Base-by-base conservation (phyloP, 768 basidiomycete genomes). In the Kwoniella mangroviensis region DNA sequence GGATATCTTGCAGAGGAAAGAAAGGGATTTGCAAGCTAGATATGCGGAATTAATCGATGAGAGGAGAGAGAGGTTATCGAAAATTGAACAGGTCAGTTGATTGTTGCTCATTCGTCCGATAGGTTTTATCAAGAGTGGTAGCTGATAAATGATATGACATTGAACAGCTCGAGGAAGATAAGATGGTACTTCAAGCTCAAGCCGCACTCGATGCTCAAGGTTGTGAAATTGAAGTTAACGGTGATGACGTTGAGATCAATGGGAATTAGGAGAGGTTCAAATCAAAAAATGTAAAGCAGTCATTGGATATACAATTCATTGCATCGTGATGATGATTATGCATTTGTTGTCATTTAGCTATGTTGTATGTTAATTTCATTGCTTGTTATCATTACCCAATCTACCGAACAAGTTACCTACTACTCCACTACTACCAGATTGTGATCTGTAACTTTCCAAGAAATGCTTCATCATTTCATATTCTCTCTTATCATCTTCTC, bases 381-480 rank as follows among this genome's bases (percentile, higher is more conserved):
- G 24, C 45, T n/a, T 19, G 34, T 63, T 52, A 0, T 87, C 90
- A 55, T 89, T 88, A 65, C 83, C 89, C 70, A 99, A 81, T 73
- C 94, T 86, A 51, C 97, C 93, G 52, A 90, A 92, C 55, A 99
- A 84, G 79, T 90, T 97, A 63, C 95, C 87, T 15, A 97, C 95
- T 24, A 95, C 97, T 0, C 97, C 97, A 26, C 92, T 89, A 60
- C 92, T 83, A 24, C 97, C 97, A 9, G 81, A 91, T 79, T 99
- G 97, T 72, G 90, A 90, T 81, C 92, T 93, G 86, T 93, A 98
- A 83, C 94, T 96, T 85, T 97, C 94, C 82, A 98, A 83, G 83
- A 99, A 94, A 82, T 97, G 96, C 84, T 93, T 96, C 85, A 98
- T 96, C 77, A 98, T 84, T 75, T 90, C 90, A 83, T 95, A 97